Evolutionary conservation across 2,329 filamentous ascomycete genomes (phyloP).

Genomic region (Colletotrichum sojae): DNA sequence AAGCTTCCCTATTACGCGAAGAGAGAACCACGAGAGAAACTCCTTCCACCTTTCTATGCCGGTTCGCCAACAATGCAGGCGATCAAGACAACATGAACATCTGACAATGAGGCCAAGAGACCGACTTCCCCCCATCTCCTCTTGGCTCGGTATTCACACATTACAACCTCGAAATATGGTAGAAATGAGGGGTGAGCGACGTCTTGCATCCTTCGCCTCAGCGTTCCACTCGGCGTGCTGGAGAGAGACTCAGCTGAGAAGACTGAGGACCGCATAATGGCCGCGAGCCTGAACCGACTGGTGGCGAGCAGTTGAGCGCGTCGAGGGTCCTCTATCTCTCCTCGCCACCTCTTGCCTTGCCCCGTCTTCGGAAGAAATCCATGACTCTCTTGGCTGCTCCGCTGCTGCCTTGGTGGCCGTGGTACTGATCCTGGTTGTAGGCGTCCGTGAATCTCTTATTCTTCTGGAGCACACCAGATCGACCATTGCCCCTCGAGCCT

Average conservation of each 20-base stretch:
- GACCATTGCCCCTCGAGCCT: conserved; percentile 44
- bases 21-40: conserved; percentile 27
- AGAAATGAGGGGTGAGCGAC: conserved; percentile 1
- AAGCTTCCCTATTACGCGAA: conserved; percentile 32
- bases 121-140: conserved; percentile 13
- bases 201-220: conserved; percentile 20
- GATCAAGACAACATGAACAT: conserved; percentile 36
- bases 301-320: conserved; percentile 29
- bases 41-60: conserved; percentile 35
- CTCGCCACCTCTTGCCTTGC: conserved; percentile 78
- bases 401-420: conserved; percentile 83
- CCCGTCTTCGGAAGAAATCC: conserved; percentile 95
- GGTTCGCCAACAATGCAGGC: conserved; percentile 40
- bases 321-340: conserved; percentile 57
- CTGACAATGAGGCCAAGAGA: conserved; percentile 31
- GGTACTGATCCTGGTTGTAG: conserved; percentile 82
- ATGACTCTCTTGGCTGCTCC: conserved; percentile 93
- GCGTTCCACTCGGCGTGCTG: conserved; percentile 32
- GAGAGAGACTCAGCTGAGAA: conserved; percentile 38
- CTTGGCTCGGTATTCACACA: conserved; percentile 38
- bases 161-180: conserved; percentile 29
- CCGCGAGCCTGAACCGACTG: conserved; percentile 12
- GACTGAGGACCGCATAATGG: conserved; percentile 34
- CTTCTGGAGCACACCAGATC: conserved; percentile 73
- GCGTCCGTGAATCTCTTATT: conserved; percentile 91